Evolutionary conservation across 148 eudicot genomes (phyloP).

Genomic region (Camellia japonica): DNA sequence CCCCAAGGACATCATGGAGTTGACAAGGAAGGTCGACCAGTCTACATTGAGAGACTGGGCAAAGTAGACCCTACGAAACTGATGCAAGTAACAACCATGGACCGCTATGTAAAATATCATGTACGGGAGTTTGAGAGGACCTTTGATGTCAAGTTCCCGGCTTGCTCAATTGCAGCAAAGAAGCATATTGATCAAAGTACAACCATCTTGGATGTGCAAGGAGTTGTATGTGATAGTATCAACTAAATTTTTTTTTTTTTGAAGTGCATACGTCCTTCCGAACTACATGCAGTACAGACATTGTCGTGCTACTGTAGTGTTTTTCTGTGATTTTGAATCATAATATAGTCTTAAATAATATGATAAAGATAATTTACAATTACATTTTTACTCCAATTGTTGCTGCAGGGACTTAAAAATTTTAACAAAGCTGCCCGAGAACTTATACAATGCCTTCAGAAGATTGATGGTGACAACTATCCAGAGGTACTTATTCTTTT

Average conservation of each 20-base stretch:
- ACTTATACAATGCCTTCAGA: constrained; percentile 76
- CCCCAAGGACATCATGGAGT: constrained; percentile 99
- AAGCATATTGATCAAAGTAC: constrained; percentile 93
- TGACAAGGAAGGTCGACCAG: constrained; percentile 89
- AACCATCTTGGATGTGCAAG: constrained; percentile 95
- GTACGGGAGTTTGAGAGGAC: constrained; percentile 89
- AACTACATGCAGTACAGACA: neutral
- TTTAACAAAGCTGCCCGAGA: constrained; percentile 87
- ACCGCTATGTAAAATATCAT: constrained; percentile 80
- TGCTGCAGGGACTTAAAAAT: constrained; percentile 69
- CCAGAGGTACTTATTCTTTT: constrained; percentile 63
- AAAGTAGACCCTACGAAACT: constrained; percentile 87
- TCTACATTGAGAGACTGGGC: constrained; percentile 88
- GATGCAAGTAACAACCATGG: constrained; percentile 89
- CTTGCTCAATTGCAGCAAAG: constrained; percentile 88
- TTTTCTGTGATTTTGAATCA: neutral
- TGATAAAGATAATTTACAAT: neutral
- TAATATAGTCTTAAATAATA: neutral
- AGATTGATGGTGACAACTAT: constrained; percentile 85
- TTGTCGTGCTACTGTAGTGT: neutral
- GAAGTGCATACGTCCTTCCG: neutral
- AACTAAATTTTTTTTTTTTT: neutral
- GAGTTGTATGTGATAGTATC: constrained; percentile 67
- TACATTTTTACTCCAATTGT: neutral
- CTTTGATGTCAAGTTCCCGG: constrained; percentile 78